Conservation (phyloP, 768 basidiomycete species). For the Ramaria sp. region DNA sequence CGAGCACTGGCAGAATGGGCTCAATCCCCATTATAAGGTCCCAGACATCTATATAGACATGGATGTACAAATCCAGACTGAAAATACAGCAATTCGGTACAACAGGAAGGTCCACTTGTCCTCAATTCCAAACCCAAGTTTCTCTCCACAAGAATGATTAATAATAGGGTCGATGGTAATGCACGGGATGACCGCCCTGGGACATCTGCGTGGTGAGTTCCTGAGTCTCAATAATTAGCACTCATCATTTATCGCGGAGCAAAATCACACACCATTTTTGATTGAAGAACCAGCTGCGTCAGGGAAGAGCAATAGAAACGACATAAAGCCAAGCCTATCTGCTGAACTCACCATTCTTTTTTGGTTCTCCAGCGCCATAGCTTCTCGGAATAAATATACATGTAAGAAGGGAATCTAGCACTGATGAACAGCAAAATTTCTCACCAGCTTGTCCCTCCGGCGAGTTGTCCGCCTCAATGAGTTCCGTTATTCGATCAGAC, state of each 20-base stretch:
- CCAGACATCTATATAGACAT: not conserved
- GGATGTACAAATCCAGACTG: not conserved
- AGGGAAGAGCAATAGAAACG: not conserved
- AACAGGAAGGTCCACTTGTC: not conserved
- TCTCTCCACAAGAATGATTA: not conserved
- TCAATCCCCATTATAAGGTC: not conserved
- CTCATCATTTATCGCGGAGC: not conserved
- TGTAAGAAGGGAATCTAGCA: not conserved
- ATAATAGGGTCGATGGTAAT: not conserved
- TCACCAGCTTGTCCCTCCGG: not conserved
- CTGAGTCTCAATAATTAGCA: not conserved
- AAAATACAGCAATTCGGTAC: not conserved
- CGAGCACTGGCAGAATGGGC: not conserved
- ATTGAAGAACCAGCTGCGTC: not conserved
- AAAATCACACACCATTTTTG: not conserved
- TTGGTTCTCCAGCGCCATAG: not conserved
- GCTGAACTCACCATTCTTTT: not conserved
- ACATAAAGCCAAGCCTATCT: not conserved
- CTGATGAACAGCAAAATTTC: not conserved
- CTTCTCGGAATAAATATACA: not conserved
- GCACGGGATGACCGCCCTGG: not conserved
- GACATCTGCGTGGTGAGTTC: slow-evolving; percentile 1
- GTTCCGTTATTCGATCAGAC: slow-evolving; percentile 9
- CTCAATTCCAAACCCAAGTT: not conserved
- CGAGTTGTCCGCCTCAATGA: slow-evolving; percentile 2